Percentiles rank a stretch among this genome's conserved stretches.
Evolutionary conservation across 2,329 filamentous ascomycete genomes (phyloP).

Genomic region (Myriosclerotinia duriaeana): DNA sequence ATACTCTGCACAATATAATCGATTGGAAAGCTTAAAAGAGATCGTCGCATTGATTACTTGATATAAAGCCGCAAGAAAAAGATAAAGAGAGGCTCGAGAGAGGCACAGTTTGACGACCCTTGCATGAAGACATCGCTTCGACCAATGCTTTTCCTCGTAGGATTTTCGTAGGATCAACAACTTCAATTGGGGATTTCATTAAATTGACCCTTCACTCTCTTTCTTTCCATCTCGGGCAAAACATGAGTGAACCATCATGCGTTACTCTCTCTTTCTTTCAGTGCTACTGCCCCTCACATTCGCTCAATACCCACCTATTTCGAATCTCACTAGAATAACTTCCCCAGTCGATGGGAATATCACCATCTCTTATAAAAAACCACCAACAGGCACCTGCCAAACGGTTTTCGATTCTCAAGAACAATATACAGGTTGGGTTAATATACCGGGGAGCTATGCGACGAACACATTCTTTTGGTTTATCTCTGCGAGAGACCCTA

Average conservation of each 20-base stretch:
- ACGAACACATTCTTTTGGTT: conserved; percentile 54
- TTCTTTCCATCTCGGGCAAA: conserved; percentile 26
- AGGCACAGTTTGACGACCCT: conserved; percentile 9
- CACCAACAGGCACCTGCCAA: conserved; percentile 59
- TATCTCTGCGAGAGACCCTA: conserved; percentile 48
- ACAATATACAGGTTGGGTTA: conserved; percentile 71
- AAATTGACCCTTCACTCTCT: conserved; percentile 16
- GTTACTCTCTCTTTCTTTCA: conserved; percentile 31
- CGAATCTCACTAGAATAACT: conserved; percentile 54
- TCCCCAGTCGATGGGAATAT: conserved; percentile 64
- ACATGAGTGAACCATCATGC: conserved; percentile 39
- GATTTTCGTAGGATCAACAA: conserved; percentile 16
- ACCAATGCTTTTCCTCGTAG: conserved; percentile 9
- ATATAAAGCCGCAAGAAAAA: neutral
- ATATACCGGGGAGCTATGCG: conserved; percentile 54
- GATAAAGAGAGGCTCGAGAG: neutral
- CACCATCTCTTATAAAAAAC: conserved; percentile 66
- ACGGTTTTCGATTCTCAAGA: conserved; percentile 65
- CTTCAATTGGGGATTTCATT: conserved; percentile 1
- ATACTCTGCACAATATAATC: neutral
- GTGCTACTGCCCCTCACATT: conserved; percentile 30
- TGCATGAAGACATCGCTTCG: conserved; percentile 16
- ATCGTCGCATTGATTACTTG: neutral
- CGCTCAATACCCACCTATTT: conserved; percentile 43
- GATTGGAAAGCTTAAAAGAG: neutral